Conservation (phyloP, 495 filamentous ascomycete species). For the Usnea hakonensis region DNA sequence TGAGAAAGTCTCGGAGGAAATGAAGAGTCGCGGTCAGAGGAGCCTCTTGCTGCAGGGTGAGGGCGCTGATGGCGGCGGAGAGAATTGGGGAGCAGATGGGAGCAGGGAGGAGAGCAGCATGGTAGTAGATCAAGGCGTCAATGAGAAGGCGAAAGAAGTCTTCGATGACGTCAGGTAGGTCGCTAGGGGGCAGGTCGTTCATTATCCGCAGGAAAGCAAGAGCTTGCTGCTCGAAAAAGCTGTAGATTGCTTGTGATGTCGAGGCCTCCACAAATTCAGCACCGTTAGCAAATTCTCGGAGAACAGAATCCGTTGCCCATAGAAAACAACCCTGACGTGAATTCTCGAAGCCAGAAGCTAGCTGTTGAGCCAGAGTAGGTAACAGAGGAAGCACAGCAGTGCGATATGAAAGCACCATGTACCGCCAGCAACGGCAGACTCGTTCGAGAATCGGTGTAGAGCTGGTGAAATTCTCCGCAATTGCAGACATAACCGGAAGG, state of each 20-base stretch:
- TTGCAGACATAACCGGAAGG: conserved; percentile 72
- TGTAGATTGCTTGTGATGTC: conserved; percentile 85
- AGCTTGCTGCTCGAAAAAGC: conserved; percentile 89
- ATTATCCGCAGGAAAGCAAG: conserved; percentile 78
- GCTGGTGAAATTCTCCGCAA: conserved; percentile 75
- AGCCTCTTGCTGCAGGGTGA: conserved; percentile 82
- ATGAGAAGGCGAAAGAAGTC: conserved; percentile 93
- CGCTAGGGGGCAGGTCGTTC: conserved; percentile 76
- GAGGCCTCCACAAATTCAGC: conserved; percentile 69
- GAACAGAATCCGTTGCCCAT: conserved; percentile 90
- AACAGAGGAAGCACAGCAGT: conserved; percentile 81
- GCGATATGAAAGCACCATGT: conserved; percentile 92
- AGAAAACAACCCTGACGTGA: conserved; percentile 94
- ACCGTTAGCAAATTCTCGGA: conserved; percentile 89
- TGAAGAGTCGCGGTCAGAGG: conserved; percentile 86
- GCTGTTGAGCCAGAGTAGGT: conserved; percentile 74
- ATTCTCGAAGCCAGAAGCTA: conserved; percentile 72
- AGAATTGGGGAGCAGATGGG: conserved; percentile 72
- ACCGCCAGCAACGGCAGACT: conserved; percentile 87
- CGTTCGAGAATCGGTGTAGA: conserved; percentile 87
- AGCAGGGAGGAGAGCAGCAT: conserved; percentile 70
- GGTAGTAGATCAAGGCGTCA: conserved; percentile 88
- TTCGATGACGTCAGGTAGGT: conserved; percentile 95
- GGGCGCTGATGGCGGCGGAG: conserved; percentile 72
- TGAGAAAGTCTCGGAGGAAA: conserved; percentile 87